Base-by-base conservation (phyloP, 2,329 filamentous ascomycete species). In the Neoscytalidium dimidiatum region DNA sequence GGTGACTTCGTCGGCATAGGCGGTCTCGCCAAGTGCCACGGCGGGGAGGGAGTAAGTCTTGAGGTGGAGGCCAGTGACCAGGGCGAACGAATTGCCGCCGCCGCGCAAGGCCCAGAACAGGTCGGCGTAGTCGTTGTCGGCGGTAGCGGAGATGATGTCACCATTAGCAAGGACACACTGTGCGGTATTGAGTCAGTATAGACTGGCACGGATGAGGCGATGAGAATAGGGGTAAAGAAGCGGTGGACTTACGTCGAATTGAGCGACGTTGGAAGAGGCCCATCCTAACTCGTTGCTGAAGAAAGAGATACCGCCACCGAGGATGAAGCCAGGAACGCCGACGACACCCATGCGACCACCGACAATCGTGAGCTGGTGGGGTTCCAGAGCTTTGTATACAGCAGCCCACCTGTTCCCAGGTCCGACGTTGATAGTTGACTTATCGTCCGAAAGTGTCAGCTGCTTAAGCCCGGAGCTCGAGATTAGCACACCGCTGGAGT, bases 91-190 rank as follows among this genome's bases (percentile, higher is more conserved):
- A 23, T 68, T 68, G 8, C 71, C 69, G 21, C 71, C 71, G 9
- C 73, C 73, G 26, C 69, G 66, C 17, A 76, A 66, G 1, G 73
- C 73, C 74, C 73, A 77, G 66, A 71, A 76, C 6, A 76, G 69
- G 58, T 76, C 73, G 4, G 72, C 68, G 60, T 75, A 70, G 3
- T 62, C 35, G 29, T 67, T 70, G 2, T 66, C 64, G 2, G 68
- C 69, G 26, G 68, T 74, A 2, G 67, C 72, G 23, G 68, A 69
- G 0, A 67, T 60, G 21, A 74, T 66, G 1, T 64, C 57, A 3
- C 74, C 74, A 46, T 69, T 68, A 9, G 73, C 68, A 0, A 74
- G 68, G 4, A 77, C 69, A n/a, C 75, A 71, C 66, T 66, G 21
- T 8, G 17, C 33, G 29, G 31, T n/a, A n/a, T 33, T 33, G 31